Evolutionary conservation across 2,329 filamentous ascomycete genomes (phyloP).

Genomic region (Verticillium dahliae): DNA sequence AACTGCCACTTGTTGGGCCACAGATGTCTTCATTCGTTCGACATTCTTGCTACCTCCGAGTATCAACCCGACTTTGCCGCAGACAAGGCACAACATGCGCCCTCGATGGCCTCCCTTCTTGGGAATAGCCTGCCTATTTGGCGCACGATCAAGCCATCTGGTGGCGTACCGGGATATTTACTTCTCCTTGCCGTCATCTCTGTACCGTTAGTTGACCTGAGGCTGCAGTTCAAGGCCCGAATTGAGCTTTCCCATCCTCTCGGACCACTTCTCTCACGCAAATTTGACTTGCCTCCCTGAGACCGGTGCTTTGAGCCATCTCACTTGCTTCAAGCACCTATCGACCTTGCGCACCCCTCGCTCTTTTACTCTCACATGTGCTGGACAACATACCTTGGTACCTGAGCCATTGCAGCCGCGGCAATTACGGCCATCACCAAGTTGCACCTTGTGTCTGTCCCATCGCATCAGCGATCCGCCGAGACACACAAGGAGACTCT

Average conservation of each 20-base stretch:
- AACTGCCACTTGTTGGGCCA: no score
- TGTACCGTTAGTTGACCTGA: background rate
- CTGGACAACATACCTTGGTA: background rate
- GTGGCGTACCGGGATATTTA: constrained; percentile 1
- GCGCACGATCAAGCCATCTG: background rate
- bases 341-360: background rate
- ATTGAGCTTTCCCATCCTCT: background rate
- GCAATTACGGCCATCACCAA: background rate
- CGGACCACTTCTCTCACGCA: background rate
- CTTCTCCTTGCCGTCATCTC: background rate
- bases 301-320: background rate
- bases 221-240: background rate
- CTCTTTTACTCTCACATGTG: background rate
- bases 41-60: no score
- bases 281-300: background rate
- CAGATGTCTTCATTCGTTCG: no score
- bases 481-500: background rate
- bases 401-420: background rate
- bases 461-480: background rate
- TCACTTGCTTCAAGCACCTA: background rate
- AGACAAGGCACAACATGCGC: no score
- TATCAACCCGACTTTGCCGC: no score
- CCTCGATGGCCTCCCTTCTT: background rate
- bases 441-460: background rate
- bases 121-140: background rate